These are phyloP conservation scores for Botrytis fragariae DNA, from an alignment of 2,329 filamentous ascomycete genomes.

Conservation along the genomic window DNA sequence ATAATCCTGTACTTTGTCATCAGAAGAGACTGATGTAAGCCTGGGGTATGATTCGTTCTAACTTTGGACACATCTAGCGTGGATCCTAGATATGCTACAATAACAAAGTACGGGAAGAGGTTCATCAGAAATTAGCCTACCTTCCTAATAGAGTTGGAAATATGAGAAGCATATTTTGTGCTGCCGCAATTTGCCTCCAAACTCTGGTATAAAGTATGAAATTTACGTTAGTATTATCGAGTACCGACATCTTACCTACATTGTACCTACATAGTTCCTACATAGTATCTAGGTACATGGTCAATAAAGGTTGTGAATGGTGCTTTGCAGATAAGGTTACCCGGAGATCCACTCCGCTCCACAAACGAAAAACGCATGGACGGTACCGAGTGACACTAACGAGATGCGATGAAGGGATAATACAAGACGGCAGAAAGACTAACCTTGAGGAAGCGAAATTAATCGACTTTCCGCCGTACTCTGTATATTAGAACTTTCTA, in stretches of 20 bases:
- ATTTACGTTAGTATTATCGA: background rate
- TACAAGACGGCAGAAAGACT: background rate
- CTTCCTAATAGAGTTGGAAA: background rate
- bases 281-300: background rate
- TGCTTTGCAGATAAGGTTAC: background rate
- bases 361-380: slow-evolving; percentile 6
- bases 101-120: background rate
- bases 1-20: background rate
- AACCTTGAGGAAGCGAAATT: background rate
- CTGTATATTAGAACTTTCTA: background rate
- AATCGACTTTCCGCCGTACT: background rate
- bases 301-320: background rate
- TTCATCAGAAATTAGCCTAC: background rate
- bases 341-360: background rate
- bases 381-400: background rate
- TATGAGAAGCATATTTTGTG: background rate
- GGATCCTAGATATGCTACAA: background rate
- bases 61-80: background rate
- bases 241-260: background rate
- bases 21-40: background rate
- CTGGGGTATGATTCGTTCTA: background rate
- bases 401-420: slow-evolving; percentile 10
- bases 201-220: background rate
- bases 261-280: background rate
- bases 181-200: background rate